Base-by-base conservation (phyloP, 2,329 filamentous ascomycete species). In the Fusarium sororula region DNA sequence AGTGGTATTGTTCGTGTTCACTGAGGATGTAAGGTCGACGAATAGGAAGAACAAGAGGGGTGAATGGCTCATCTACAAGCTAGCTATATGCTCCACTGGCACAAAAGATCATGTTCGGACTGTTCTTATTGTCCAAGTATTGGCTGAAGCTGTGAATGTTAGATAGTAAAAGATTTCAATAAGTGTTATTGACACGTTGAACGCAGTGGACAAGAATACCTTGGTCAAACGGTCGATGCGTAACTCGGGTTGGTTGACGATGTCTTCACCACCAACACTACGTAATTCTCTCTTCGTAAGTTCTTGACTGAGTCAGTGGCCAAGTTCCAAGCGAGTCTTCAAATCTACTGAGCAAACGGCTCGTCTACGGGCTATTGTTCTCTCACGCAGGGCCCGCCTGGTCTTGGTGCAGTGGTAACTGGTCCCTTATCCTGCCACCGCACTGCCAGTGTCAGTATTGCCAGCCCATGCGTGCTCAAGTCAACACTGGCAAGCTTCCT, bases 131-230 rank as follows among this genome's bases (percentile, higher is more conserved):
- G 22, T 6, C 13, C 22, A 18, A 0, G 15, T 12, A 18, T 7
- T 13, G 3, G 17, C 5, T 32, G 22, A 14, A 7, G 2, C 2
- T 18, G 6, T 13, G 22, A 2, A 3, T 5, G 4, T 8, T 6
- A 30, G 10, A 9, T 13, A 18, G 6, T 10, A 3, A 9, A 2
- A 32, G 3, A 1, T 22, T 2, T 20, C 15, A 18, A 13, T 7
- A 0, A 18, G 17, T 50, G 15, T 20, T 24, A 6, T 2, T n/a
- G 28, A 18, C 10, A 18, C 5, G 12, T 2, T 10, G 12, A 24
- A 7, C 7, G 4, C 8, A 14, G 12, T 20, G 17, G 48, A 24
- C 22, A 24, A 51, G 15, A 10, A 28, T 5, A 1, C 24, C 14
- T 26, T 28, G 5, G 18, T 10, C 10, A 0, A 22, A 22, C 7